phyloP scores from a whole-genome alignment of 1,284 basidiomycete species.

The Marasmius fiardii region DNA sequence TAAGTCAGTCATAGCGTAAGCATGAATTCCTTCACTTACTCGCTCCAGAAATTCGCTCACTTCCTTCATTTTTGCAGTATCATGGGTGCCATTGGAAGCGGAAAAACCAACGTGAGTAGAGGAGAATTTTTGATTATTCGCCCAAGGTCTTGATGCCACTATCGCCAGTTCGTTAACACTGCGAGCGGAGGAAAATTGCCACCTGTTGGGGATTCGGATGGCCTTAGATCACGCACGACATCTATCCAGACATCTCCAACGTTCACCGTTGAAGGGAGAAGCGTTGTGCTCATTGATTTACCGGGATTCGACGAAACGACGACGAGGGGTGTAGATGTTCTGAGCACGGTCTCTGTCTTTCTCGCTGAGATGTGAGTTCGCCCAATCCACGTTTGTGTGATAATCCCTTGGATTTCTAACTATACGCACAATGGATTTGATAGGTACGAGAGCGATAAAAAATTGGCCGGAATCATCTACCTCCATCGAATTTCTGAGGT shows the following conservation, averaged over 20 bases:
- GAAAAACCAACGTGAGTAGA: not conserved
- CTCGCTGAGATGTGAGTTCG: not conserved
- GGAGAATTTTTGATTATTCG: not conserved
- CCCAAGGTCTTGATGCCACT: too few species aligned
- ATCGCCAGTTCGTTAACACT: not conserved
- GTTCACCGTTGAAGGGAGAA: not conserved
- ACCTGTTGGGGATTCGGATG: too few species aligned
- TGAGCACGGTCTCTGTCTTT: not conserved
- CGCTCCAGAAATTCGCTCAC: too few species aligned
- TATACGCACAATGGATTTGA: not conserved
- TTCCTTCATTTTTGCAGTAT: not conserved
- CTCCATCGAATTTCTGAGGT: too few species aligned
- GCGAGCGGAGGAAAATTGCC: not conserved
- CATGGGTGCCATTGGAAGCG: not conserved
- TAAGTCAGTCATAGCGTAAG: too few species aligned
- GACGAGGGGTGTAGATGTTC: not conserved
- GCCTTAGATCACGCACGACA: not conserved
- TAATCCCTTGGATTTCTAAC: too few species aligned
- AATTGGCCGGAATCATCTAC: too few species aligned
- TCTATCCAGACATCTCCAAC: too few species aligned
- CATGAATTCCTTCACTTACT: too few species aligned
- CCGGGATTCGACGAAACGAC: not conserved
- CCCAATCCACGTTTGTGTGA: too few species aligned
- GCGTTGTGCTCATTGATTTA: not conserved
- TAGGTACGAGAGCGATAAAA: conserved; percentile 39